A percentile compares a stretch with the other conserved stretches of the same genome.
Conservation (phyloP, 2,329 filamentous ascomycete genomes). For the Arthrinium phaeospermum region DNA sequence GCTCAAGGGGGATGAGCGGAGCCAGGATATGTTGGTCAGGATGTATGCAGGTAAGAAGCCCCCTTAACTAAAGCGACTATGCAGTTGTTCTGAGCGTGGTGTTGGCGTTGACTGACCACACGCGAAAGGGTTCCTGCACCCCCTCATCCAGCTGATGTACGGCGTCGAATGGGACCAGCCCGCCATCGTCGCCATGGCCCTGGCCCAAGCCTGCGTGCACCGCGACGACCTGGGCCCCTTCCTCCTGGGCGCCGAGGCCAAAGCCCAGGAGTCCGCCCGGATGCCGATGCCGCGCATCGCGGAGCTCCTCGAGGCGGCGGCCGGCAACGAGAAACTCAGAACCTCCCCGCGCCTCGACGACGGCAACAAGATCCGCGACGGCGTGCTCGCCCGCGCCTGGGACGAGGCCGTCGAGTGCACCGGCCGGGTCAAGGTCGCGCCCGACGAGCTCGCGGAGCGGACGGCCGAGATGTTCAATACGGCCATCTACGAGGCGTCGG, state of each 20-base stretch:
- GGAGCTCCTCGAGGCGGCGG: conserved; percentile 66
- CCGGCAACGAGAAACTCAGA: conserved; percentile 60
- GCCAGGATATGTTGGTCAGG: conserved; percentile 72
- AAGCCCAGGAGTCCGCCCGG: conserved; percentile 40
- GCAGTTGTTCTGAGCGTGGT: too few species aligned
- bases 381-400: conserved; percentile 66
- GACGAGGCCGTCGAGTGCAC: conserved; percentile 68
- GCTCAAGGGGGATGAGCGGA: conserved; percentile 68
- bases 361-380: conserved; percentile 70
- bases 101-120: neutral
- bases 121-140: conserved; percentile 70
- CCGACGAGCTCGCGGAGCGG: conserved; percentile 61
- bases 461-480: conserved; percentile 73
- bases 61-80: too few species aligned
- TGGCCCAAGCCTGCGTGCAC: conserved; percentile 80
- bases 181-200: conserved; percentile 77
- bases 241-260: conserved; percentile 58
- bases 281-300: conserved; percentile 52
- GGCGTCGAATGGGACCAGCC: conserved; percentile 84
- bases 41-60: conserved; percentile 64
- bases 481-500: conserved; percentile 53
- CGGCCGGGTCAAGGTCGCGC: conserved; percentile 60
- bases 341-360: conserved; percentile 57
- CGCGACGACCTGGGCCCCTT: conserved; percentile 59
- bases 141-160: conserved; percentile 84